Evolutionary conservation across 306 rosid species (phyloP), one percentile per base, ranked within the genome.

Genomic region (Senna tora): DNA sequence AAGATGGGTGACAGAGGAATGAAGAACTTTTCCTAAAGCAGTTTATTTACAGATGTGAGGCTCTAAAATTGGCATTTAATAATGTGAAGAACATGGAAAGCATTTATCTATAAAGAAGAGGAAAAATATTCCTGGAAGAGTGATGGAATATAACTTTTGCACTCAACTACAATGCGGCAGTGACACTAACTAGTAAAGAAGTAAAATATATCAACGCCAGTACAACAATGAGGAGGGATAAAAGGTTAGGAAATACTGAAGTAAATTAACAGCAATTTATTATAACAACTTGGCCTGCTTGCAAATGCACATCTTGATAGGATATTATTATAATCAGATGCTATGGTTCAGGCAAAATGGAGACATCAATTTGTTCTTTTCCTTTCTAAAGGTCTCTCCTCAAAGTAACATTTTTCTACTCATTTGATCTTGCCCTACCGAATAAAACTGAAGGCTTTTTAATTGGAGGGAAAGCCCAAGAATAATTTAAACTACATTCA

Each of bases 21-120:
- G 30, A 55, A 45, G 51, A 49, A 12, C 71, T 32, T 33, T 36
- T 43, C 71, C 9, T 51, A 42, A 62, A 69, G 49, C 42, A 62
- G 41, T n/a, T 17, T 22, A 79, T 60, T 69, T 46, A 47, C 58
- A 65, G 43, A 69, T 53, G 43, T 9, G 60, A 30, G 32, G 49
- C 16, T 46, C 45, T 53, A 6, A 53, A 25, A 43, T 39, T 55
- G 55, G 66, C 46, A 45, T n/a, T 57, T 41, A 47, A 72, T 43
- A 42, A 59, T 45, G 60, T 25, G 22, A 78, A 72, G 14, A 7
- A 11, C 20, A 32, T 33, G 45, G 25, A 58, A 32, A 32, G n/a
- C 33, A 58, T 58, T 15, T 7, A 32, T 58, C 22, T 33, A 57
- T 5, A 12, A 43, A 43, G 20, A 57, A 36, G 62, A 28, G 62